phyloP scores from a whole-genome alignment of 129 eudicot genomes.

The Mikania micrantha region DNA sequence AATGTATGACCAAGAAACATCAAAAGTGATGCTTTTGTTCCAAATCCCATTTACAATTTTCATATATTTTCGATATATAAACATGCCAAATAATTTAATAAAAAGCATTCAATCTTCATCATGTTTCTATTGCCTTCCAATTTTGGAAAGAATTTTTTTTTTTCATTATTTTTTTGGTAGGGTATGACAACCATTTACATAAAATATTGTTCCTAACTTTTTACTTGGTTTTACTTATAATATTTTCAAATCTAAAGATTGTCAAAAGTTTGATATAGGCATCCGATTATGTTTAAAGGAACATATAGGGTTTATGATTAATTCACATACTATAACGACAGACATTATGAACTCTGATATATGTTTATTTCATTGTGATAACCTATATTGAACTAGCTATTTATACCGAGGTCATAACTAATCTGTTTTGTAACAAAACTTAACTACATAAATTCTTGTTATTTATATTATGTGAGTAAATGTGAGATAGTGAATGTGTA shows the following conservation, averaged over 20 bases:
- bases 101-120: conserved; percentile 7
- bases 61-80: background rate
- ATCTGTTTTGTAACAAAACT: background rate
- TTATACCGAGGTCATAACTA: background rate
- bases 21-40: conserved; percentile 5
- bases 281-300: conserved; percentile 4
- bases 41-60: conserved; percentile 11
- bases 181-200: conserved; percentile 7
- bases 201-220: background rate
- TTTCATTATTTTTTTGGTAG: background rate
- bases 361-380: background rate
- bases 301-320: conserved; percentile 8
- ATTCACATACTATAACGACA: background rate
- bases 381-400: background rate
- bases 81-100: background rate
- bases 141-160: conserved; percentile 14
- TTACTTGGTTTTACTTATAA: background rate
- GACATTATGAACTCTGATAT: background rate
- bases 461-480: background rate
- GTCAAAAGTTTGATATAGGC: conserved; percentile 8
- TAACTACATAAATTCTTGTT: no score
- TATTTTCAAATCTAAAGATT: background rate
- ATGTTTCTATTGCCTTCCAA: conserved; percentile 8
- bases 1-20: background rate
- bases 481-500: background rate